phyloP scores from a whole-genome alignment of 805 yeast genomes.

The Priceomyces melissophilus region DNA sequence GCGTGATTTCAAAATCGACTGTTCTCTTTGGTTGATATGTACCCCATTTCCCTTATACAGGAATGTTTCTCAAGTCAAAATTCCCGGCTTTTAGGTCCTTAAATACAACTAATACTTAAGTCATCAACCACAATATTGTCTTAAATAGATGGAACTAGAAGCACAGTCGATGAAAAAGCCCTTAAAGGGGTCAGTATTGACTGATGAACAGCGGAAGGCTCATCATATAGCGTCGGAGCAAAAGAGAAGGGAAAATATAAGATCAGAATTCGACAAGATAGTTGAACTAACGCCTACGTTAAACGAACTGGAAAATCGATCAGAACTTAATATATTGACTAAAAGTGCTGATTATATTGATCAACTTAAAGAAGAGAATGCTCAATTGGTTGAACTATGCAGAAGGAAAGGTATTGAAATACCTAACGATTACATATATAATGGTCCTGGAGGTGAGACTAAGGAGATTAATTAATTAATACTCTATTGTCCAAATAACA shows the following conservation, averaged over 20 bases:
- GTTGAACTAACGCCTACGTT: slow-evolving; percentile 75
- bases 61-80: no score
- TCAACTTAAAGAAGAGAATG: slow-evolving; percentile 49
- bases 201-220: slow-evolving; percentile 48
- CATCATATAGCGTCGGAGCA: slow-evolving; percentile 86
- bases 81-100: background rate
- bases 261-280: slow-evolving; percentile 75
- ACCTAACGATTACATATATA: slow-evolving; percentile 37
- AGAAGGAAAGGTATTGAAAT: slow-evolving; percentile 37
- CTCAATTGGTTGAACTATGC: slow-evolving; percentile 40
- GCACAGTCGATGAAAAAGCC: slow-evolving; percentile 13
- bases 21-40: no score
- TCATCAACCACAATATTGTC: background rate
- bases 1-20: no score
- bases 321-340: slow-evolving; percentile 72
- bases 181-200: slow-evolving; percentile 25
- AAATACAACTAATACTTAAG: background rate
- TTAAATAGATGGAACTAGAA: slow-evolving; percentile 1
- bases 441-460: slow-evolving; percentile 19
- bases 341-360: slow-evolving; percentile 59
- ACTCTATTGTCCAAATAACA: slow-evolving; percentile 15
- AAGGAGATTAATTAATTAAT: slow-evolving; percentile 2
- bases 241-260: slow-evolving; percentile 78
- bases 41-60: no score
- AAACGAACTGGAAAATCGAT: slow-evolving; percentile 65